Evolutionary conservation across 2,329 filamentous ascomycete species (phyloP), one percentile per base, ranked within the genome.

Genomic region (Knoxdaviesia capensis): DNA sequence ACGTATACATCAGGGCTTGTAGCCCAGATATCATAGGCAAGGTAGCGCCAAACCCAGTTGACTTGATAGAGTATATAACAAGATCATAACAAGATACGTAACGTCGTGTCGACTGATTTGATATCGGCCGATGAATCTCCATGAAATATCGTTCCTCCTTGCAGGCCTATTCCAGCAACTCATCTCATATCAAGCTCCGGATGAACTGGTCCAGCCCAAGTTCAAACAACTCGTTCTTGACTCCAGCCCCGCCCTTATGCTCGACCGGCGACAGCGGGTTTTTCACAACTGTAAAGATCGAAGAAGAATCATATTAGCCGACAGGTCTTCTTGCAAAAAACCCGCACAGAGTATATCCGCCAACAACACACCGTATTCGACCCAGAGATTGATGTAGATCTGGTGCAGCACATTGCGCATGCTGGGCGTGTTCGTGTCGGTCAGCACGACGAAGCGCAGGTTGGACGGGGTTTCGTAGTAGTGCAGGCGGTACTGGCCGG

Each of bases 381-480:
- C 88, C 64, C 90, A 98, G 29, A 96, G 72, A 57, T 93, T 96
- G 45, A 94, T 92, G 59, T 94, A 98, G 48, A 98, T 94, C 68
- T 98, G 90, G 57, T 98, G 87, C 53, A 98, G 63, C 28, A 93
- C 88, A 52, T 92, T 85, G 38, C 87, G 75, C 75, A 98, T 88
- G 60, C 86, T 94, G 50, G 81, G 73, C 44, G 84, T 82, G 50
- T 76, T 80, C 34, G 82, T 83, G 61, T 96, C 90, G 29, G 90
- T 96, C 55, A 96, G 69, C 78, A 98, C 84, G 55, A 94, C 86
- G 56, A 96, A 92, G 56, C 94, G 92, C 60, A 93, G 77, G 58
- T 84, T 92, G 41, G 86, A 90, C 1, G 87, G 86, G 8, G 90
- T 96, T 67, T 98, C 90, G 69, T 94, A 98, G 66, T 93, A 98